Base-by-base conservation (phyloP, 495 filamentous ascomycete species). In the Pyrenopolyporus hunteri region DNA sequence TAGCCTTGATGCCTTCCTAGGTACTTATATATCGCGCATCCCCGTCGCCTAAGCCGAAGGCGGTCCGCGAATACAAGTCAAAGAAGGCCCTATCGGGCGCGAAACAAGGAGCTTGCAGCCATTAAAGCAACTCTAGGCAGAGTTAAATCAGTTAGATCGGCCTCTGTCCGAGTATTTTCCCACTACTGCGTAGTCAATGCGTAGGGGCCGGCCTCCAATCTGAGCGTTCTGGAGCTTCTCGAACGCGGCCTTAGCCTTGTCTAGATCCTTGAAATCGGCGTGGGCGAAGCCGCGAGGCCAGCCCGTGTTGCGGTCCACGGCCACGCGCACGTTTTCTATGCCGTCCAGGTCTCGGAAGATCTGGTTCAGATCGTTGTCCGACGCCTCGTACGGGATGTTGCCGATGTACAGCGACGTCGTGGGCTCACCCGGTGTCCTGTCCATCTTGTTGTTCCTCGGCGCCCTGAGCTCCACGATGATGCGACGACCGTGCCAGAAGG, bases 201-300 rank as follows among this genome's bases (percentile, higher is more conserved):
- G 79, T 63, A 98, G 74, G 8, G 64, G 64, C 37, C 92, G 82
- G 37, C 87, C 90, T 66, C 86, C 85, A 4, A 95, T 73, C 35
- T 77, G 70, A 70, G 81, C 82, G 2, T 72, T 74, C n/a, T 66
- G 26, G 20, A 97, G 77, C 32, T 80, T 69, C 39, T 85, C 81
- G 61, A 71, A 76, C 0, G 82, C 93, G 20, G 68, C 72, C 36
- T 71, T 55, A 8, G 93, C 91, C 33, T 81, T 82, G 49, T 82
- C 73, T 8, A 87, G 62, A 66, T 89, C 83, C 14, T 79, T 53
- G 70, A 98, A 98, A 66, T 97, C 93, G 16, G 86, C 90, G 70
- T 98, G 94, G 7, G 87, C 89, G 68, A 96, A 98, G 40, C 94
- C 94, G 63, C 90, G 83, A 13, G 89, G 90, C 73, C 90, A 87